Conservation (phyloP, 306 rosid genomes). For the Dalbergia oliveri region DNA sequence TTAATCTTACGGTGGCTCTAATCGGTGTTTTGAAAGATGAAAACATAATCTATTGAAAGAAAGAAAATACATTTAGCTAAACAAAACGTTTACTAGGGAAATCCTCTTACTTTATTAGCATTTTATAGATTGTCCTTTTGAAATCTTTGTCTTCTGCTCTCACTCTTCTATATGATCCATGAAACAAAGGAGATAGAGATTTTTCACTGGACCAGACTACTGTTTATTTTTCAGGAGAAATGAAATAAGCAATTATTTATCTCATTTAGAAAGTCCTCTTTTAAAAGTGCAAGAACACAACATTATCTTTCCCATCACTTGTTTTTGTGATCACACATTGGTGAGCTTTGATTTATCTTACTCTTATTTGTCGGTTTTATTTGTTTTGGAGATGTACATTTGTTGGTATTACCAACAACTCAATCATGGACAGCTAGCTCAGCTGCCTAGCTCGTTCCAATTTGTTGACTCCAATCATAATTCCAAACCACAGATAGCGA, state of each 20-base stretch:
- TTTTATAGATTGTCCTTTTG: not conserved
- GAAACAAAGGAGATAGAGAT: not conserved
- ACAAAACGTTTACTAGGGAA: not conserved
- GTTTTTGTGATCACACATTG: constrained; percentile 13
- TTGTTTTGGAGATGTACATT: constrained; percentile 41
- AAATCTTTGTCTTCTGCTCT: not conserved
- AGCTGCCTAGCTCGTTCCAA: not conserved
- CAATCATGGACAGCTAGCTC: constrained; percentile 32
- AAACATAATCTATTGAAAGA: not conserved
- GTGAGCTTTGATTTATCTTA: constrained; percentile 31
- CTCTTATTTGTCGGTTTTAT: constrained; percentile 41
- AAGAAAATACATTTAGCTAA: not conserved
- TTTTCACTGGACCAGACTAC: constrained; percentile 9
- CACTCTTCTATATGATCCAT: not conserved
- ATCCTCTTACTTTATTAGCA: not conserved
- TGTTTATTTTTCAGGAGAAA: constrained; percentile 8
- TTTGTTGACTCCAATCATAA: constrained; percentile 27
- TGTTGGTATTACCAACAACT: constrained; percentile 44
- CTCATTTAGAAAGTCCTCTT: constrained; percentile 35
- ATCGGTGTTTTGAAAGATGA: not conserved
- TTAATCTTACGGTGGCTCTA: not conserved
- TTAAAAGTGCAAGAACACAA: constrained; percentile 38
- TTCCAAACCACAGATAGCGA: constrained; percentile 31
- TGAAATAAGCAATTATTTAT: constrained; percentile 22
- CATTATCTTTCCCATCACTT: constrained; percentile 16